Base-by-base conservation (phyloP, 345 rosid species). In the Clarkia xantiana region DNA sequence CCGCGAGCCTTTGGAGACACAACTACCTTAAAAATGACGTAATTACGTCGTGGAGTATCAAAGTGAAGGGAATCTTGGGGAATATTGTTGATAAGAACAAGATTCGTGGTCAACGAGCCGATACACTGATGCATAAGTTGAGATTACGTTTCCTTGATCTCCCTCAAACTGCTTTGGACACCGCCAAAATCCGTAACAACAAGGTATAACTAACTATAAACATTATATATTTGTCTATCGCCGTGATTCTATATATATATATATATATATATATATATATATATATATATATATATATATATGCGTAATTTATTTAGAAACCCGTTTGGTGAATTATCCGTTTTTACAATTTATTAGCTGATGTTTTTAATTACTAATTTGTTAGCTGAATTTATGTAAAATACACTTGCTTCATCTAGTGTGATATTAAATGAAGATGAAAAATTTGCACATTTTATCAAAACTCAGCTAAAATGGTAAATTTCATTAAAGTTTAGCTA, bases 121-220 rank as follows among this genome's bases (percentile, higher is more conserved):
- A 91, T 61, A 84, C 74, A 14, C 82, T 84, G 59, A 62, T 83
- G 66, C 77, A 78, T 65, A 77, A 73, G 76, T 56, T 91, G 40
- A 76, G 76, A 83, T 70, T 73, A 54, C 93, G 89, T 44, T 86
- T 76, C 54, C 93, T 93, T 18, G 94, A 86, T 18, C 96, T 91
- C 19, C 93, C 96, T 1, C 98, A 86, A 67, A 86, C 96, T 36
- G 77, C 80, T 51, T 58, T 83, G 62, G 98, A 91, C 63, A 91
- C 84, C 94, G 73, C 71, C 79, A 91, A 91, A 76, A 86, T 91
- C 60, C 96, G 83, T 59, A 80, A 73, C 55, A 86, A 82, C 75
- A 86, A 72, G 96, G 96, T 79, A 49, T 1, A 7, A 7, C 1
- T n/a, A n/a, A n/a, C 17, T 15, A n/a, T 18, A 6, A 52, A 40